Conservation (phyloP, 2,329 filamentous ascomycete genomes). For the Cladosporium sp. region DNA sequence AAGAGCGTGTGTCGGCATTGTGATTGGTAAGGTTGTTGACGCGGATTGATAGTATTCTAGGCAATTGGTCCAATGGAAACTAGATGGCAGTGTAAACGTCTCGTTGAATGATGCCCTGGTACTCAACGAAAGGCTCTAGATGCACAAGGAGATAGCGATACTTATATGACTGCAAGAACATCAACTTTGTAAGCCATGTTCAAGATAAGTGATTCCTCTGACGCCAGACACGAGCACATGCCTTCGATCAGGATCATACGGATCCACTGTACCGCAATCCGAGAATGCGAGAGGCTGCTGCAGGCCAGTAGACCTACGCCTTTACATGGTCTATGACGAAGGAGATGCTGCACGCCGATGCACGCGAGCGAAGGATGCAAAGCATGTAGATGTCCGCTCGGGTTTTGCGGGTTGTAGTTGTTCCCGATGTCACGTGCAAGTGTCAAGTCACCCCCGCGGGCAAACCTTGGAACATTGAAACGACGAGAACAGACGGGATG, state of each 20-base stretch:
- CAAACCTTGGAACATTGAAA: no score
- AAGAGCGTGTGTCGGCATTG: conserved; percentile 28
- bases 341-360: background rate
- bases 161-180: background rate
- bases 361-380: background rate
- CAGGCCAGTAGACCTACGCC: background rate
- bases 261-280: background rate
- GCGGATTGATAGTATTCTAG: background rate
- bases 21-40: background rate
- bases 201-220: background rate
- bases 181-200: background rate
- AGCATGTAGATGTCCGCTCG: background rate
- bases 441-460: background rate
- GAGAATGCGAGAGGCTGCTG: background rate
- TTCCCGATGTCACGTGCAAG: background rate
- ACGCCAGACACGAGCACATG: background rate
- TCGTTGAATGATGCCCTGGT: background rate
- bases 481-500: background rate
- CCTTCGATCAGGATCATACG: background rate
- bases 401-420: background rate
- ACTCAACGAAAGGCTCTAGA: background rate
- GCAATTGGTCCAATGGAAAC: background rate
- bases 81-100: background rate
- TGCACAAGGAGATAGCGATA: background rate
- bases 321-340: background rate